Conservation (phyloP, 1,139 yeast genomes). For the Spathaspora sp. region DNA sequence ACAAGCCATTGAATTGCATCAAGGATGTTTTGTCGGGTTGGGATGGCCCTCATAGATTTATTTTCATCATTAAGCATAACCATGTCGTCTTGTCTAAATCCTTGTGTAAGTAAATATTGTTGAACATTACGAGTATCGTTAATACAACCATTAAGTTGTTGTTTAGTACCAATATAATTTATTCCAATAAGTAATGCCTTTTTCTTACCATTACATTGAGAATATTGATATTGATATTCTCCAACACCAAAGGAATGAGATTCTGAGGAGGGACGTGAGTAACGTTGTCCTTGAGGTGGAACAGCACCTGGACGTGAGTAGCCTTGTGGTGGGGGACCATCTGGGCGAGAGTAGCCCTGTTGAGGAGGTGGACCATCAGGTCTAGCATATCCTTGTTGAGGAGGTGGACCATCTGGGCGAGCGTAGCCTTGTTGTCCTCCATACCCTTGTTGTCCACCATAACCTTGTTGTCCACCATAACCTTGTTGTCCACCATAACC, state of each 20-base stretch:
- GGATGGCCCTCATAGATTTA: conserved; percentile 60
- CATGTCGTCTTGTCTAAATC: conserved; percentile 76
- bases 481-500: not conserved
- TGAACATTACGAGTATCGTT: conserved; percentile 74
- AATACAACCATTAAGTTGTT: conserved; percentile 80
- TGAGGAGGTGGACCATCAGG: conserved; percentile 7
- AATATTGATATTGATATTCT: conserved; percentile 57
- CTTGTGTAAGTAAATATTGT: conserved; percentile 56
- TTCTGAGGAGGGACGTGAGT: conserved; percentile 26
- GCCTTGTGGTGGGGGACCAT: conserved; percentile 13
- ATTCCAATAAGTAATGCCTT: conserved; percentile 87
- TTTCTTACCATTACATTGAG: conserved; percentile 71
- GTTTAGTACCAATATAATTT: conserved; percentile 76
- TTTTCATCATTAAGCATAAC: conserved; percentile 83
- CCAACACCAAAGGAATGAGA: conserved; percentile 35
- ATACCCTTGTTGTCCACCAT: conserved; percentile 2
- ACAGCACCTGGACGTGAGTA: conserved; percentile 12
- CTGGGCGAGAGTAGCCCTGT: conserved; percentile 7
- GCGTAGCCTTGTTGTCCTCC: conserved; percentile 7
- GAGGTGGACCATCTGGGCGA: conserved; percentile 8
- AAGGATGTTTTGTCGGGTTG: conserved; percentile 74
- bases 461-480: conserved; percentile 3
- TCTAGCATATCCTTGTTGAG: not conserved
- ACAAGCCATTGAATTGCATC: conserved; percentile 93
- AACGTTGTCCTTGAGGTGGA: conserved; percentile 3